Percentiles rank a stretch among this genome's conserved stretches.
Conservation (phyloP, 805 yeast species). For the Yarrowia sp. region DNA sequence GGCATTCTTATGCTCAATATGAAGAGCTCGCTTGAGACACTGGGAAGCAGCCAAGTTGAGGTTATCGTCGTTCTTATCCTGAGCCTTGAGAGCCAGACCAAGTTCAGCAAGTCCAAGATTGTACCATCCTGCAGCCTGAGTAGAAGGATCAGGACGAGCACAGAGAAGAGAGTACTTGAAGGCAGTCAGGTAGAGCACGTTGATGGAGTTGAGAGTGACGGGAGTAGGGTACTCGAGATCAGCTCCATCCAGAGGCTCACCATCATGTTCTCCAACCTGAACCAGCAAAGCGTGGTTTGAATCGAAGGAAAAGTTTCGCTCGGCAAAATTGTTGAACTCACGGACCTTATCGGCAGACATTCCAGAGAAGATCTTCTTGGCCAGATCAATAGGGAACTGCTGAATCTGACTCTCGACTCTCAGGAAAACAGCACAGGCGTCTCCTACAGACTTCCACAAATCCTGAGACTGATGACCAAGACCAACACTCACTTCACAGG, state of each 20-base stretch:
- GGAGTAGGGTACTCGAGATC: neutral
- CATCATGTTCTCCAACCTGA: conserved; percentile 1
- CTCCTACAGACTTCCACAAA: conserved; percentile 67
- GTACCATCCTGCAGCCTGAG: conserved; percentile 47
- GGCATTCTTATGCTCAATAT: conserved; percentile 64
- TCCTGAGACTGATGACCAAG: conserved; percentile 45
- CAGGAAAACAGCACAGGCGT: conserved; percentile 54
- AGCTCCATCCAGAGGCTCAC: neutral
- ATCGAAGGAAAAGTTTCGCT: conserved; percentile 23
- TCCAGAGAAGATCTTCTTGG: conserved; percentile 31
- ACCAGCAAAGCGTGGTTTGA: conserved; percentile 7
- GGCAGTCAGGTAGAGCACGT: neutral
- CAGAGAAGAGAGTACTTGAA: conserved; percentile 26
- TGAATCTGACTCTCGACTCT: conserved; percentile 53
- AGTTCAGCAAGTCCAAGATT: conserved; percentile 71
- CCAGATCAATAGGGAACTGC: conserved; percentile 49
- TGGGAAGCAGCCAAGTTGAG: conserved; percentile 50
- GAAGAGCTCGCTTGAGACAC: conserved; percentile 64
- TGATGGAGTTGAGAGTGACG: neutral
- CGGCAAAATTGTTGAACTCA: conserved; percentile 1
- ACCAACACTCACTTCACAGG: conserved; percentile 41
- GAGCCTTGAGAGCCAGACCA: conserved; percentile 44
- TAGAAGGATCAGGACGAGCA: conserved; percentile 34
- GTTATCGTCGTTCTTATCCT: conserved; percentile 31
- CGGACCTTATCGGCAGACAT: conserved; percentile 14